Evolutionary conservation across 768 basidiomycete genomes (phyloP).

Genomic region (Baorangia bicolor): DNA sequence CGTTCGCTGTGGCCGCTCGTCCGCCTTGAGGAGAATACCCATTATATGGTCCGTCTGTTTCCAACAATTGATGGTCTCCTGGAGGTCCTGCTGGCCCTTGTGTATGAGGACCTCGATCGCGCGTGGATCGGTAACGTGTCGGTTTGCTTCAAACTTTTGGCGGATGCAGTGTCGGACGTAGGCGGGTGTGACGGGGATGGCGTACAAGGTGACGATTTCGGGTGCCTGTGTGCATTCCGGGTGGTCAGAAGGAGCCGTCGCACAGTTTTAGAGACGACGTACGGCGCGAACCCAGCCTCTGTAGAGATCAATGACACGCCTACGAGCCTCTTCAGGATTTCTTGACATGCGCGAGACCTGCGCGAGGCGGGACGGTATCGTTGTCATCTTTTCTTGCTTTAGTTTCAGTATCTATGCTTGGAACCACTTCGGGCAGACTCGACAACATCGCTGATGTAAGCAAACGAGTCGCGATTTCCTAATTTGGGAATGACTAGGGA

Average conservation of each 20-base stretch:
- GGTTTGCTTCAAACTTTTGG: slow-evolving; percentile 83
- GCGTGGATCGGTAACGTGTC: slow-evolving; percentile 74
- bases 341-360: slow-evolving; percentile 61
- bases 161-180: slow-evolving; percentile 81
- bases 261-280: slow-evolving; percentile 31
- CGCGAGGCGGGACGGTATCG: slow-evolving; percentile 89
- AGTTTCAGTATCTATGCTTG: background rate
- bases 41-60: slow-evolving; percentile 81
- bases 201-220: slow-evolving; percentile 80
- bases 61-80: slow-evolving; percentile 95
- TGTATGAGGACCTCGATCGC: slow-evolving; percentile 84
- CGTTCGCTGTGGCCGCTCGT: slow-evolving; percentile 48
- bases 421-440: slow-evolving; percentile 7
- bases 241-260: background rate
- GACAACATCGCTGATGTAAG: slow-evolving; percentile 18
- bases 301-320: slow-evolving; percentile 75
- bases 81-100: slow-evolving; percentile 84
- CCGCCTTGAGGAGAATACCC: slow-evolving; percentile 59
- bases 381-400: slow-evolving; percentile 51
- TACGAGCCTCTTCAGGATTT: slow-evolving; percentile 57
- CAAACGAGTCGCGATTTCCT: background rate
- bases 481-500: slow-evolving; percentile 8
- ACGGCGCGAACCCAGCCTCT: slow-evolving; percentile 93
- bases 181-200: slow-evolving; percentile 74
- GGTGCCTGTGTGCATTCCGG: slow-evolving; percentile 69